A percentile compares a stretch with the other conserved stretches of the same genome.
phyloP scores from a whole-genome alignment of 2,329 filamentous ascomycete genomes.

The Sphaerulina populicola region DNA sequence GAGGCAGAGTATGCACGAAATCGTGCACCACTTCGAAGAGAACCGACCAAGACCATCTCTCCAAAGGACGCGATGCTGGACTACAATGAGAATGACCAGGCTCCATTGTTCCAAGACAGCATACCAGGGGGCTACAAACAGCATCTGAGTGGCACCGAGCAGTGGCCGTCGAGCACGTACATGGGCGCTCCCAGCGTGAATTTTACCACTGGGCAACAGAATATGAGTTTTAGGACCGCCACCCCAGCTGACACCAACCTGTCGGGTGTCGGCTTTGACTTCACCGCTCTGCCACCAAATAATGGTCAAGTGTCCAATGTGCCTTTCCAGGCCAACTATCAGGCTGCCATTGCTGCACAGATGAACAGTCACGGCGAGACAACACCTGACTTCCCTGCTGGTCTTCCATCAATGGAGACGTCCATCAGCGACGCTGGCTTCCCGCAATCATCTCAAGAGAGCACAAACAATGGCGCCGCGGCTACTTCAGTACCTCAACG shows the following conservation, averaged over 20 bases:
- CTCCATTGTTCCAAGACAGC: slow-evolving; percentile 62
- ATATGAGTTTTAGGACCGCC: slow-evolving; percentile 42
- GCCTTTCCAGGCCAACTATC: slow-evolving; percentile 27
- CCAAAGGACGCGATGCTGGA: slow-evolving; percentile 87
- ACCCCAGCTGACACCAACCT: slow-evolving; percentile 29
- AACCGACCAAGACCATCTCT: slow-evolving; percentile 71
- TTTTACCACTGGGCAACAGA: slow-evolving; percentile 35
- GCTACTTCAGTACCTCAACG: slow-evolving; percentile 34
- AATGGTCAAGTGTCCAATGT: slow-evolving; percentile 17
- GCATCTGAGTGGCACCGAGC: slow-evolving; percentile 29
- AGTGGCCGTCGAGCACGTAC: slow-evolving; percentile 40
- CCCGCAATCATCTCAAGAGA: slow-evolving; percentile 38
- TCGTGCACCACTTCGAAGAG: slow-evolving; percentile 27
- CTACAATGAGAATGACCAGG: slow-evolving; percentile 65
- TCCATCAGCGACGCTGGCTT: slow-evolving; percentile 48
- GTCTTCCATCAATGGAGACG: slow-evolving; percentile 55
- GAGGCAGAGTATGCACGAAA: slow-evolving; percentile 35
- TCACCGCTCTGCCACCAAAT: slow-evolving; percentile 27
- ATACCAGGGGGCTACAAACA: slow-evolving; percentile 32
- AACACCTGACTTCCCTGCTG: slow-evolving; percentile 52
- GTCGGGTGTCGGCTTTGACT: slow-evolving; percentile 33
- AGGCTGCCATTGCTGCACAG: slow-evolving; percentile 21
- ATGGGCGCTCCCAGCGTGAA: slow-evolving; percentile 38
- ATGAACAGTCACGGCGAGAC: slow-evolving; percentile 30
- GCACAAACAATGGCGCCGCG: slow-evolving; percentile 24